These are phyloP conservation scores for Phytophthora syringae DNA, from an alignment of 352 stramenopile genomes.

Conservation along the genomic window DNA sequence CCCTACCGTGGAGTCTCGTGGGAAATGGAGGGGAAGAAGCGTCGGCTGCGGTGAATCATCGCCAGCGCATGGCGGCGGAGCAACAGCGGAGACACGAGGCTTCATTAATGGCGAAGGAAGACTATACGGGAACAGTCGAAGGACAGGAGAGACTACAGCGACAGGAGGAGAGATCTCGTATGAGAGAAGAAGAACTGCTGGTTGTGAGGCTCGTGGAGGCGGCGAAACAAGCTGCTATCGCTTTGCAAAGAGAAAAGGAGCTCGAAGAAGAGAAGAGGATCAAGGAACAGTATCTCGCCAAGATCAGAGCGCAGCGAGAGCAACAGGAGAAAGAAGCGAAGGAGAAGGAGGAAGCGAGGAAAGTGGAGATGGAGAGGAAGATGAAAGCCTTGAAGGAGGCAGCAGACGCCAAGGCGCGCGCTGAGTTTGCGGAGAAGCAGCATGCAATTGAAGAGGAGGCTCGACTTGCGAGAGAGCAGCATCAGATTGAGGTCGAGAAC, in stretches of 20 bases:
- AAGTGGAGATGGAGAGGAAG: constrained; percentile 52
- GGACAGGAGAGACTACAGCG: constrained; percentile 51
- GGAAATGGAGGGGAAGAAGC: constrained; percentile 30
- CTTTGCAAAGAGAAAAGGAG: constrained; percentile 38
- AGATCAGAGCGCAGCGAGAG: constrained; percentile 48
- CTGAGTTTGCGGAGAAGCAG: constrained; percentile 52
- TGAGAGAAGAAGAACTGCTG: constrained; percentile 67
- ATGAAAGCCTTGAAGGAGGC: constrained; percentile 73
- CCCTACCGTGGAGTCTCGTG: neutral
- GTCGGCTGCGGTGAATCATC: constrained; percentile 73
- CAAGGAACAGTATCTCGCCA: constrained; percentile 58
- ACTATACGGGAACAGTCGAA: constrained; percentile 65
- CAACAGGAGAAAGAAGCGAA: constrained; percentile 47
- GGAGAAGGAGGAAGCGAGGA: constrained; percentile 53
- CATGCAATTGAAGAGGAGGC: constrained; percentile 47
- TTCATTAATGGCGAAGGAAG: constrained; percentile 58
- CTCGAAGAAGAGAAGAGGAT: constrained; percentile 56
- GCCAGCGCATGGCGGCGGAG: constrained; percentile 58
- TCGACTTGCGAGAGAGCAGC: constrained; percentile 42
- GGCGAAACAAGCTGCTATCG: constrained; percentile 38
- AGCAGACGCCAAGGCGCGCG: constrained; percentile 58
- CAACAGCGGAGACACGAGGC: constrained; percentile 54
- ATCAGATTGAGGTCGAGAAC: constrained; percentile 41
- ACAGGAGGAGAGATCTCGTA: constrained; percentile 57
- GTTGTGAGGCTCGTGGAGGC: constrained; percentile 50